These are phyloP conservation scores for Acrasis kona DNA, from an alignment of 78 protist genomes.

Conservation along the genomic window DNA sequence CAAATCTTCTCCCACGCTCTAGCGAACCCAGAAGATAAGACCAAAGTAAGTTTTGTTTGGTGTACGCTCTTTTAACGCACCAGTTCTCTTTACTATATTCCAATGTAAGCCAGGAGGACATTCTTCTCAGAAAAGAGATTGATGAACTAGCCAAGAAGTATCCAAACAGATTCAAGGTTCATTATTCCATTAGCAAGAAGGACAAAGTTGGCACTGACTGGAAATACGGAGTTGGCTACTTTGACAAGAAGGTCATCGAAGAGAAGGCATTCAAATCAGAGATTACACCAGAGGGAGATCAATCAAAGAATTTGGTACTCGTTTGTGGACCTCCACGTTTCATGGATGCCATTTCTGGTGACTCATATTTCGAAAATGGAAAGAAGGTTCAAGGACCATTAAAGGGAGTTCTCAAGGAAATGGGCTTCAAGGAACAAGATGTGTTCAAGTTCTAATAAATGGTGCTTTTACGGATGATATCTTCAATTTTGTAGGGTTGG, in stretches of 20 bases:
- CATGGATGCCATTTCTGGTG: not conserved
- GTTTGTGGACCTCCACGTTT: constrained; percentile 24
- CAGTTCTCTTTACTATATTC: constrained; percentile 10
- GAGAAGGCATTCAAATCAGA: not conserved
- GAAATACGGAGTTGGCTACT: constrained; percentile 8
- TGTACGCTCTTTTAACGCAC: not conserved
- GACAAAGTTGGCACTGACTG: not conserved
- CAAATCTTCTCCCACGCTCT: constrained; percentile 21
- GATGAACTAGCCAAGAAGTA: not conserved
- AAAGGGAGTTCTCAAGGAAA: constrained; percentile 13
- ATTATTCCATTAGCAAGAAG: too few species aligned
- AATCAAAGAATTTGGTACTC: not conserved
- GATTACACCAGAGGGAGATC: not conserved
- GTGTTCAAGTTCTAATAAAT: constrained; percentile 14
- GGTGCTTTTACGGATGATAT: too few species aligned
- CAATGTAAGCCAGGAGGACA: not conserved
- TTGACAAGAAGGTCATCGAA: constrained; percentile 11
- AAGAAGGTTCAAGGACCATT: constrained; percentile 6
- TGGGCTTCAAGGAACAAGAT: constrained; percentile 3
- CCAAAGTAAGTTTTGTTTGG: not conserved
- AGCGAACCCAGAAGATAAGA: not conserved
- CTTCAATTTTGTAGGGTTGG: too few species aligned
- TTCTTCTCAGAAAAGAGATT: constrained; percentile 4
- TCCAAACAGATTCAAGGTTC: constrained; percentile 9
- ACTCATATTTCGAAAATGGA: not conserved